Conservation (phyloP, 208 protist genomes). For the Borovskyia barvae region DNA sequence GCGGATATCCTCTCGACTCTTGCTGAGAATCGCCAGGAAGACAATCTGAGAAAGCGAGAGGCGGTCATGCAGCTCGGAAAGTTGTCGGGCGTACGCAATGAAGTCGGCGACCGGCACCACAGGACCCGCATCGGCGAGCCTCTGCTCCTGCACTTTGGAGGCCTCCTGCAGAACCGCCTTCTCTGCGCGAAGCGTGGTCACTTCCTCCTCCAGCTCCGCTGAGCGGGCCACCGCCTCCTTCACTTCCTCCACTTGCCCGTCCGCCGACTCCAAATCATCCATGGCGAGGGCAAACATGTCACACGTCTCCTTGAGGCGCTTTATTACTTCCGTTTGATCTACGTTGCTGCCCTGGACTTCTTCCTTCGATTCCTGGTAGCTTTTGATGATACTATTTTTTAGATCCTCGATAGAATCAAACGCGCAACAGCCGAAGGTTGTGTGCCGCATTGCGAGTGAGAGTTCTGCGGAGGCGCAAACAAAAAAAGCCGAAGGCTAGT, state of each 20-base stretch:
- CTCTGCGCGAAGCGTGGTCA: constrained; percentile 28
- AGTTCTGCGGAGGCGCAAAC: neutral
- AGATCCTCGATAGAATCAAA: constrained; percentile 13
- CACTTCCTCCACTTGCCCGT: constrained; percentile 16
- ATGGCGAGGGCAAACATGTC: constrained; percentile 12
- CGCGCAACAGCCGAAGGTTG: constrained; percentile 1
- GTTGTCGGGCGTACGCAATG: constrained; percentile 33
- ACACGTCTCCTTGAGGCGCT: constrained; percentile 12
- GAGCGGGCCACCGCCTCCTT: constrained; percentile 5
- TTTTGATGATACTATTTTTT: neutral
- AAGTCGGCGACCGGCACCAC: constrained; percentile 16
- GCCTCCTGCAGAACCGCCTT: constrained; percentile 28
- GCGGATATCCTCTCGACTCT: constrained; percentile 39
- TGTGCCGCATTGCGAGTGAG: constrained; percentile 9
- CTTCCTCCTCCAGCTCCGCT: constrained; percentile 5
- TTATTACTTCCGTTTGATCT: neutral
- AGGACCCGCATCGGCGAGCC: neutral
- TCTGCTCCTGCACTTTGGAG: neutral
- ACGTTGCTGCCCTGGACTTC: neutral
- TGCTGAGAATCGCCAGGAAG: constrained; percentile 43
- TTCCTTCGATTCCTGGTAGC: neutral
- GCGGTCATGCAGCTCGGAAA: constrained; percentile 54
- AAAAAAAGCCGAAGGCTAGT: constrained; percentile 7
- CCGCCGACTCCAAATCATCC: constrained; percentile 4
- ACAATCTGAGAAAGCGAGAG: constrained; percentile 40